Percentiles rank a stretch among this genome's conserved stretches.
These are phyloP conservation scores for Rubia peregrina DNA, from an alignment of 305 asterid species.

Conservation along the genomic window DNA sequence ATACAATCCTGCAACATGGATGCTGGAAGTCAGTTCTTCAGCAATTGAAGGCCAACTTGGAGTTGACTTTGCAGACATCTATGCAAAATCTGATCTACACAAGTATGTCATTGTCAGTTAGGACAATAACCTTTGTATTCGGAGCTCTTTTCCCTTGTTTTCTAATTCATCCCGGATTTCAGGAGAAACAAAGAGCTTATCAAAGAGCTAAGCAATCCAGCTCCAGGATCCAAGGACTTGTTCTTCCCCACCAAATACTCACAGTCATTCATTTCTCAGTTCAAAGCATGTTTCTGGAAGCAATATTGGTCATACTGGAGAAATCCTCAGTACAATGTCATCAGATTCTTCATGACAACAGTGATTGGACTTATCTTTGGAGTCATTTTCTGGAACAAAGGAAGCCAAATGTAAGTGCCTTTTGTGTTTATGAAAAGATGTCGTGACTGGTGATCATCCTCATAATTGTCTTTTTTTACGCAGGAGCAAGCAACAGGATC, in stretches of 20 bases:
- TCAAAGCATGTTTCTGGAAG: constrained; percentile 95
- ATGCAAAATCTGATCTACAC: constrained; percentile 59
- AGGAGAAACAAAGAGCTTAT: constrained; percentile 83
- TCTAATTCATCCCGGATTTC: constrained; percentile 8
- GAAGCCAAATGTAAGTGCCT: constrained; percentile 53
- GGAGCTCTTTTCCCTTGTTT: not conserved
- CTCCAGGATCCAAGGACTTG: constrained; percentile 66
- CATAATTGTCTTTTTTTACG: not conserved
- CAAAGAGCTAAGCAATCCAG: constrained; percentile 58
- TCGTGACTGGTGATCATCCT: not conserved
- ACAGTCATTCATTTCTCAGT: constrained; percentile 61
- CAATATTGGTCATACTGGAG: constrained; percentile 89
- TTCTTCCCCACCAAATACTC: constrained; percentile 59
- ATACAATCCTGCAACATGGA: constrained; percentile 89
- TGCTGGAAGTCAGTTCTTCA: constrained; percentile 69
- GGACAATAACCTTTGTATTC: not conserved
- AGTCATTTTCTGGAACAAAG: constrained; percentile 77
- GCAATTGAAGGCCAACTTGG: constrained; percentile 62
- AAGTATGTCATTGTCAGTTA: constrained; percentile 30
- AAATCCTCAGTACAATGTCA: constrained; percentile 67
- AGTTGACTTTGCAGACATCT: constrained; percentile 66
- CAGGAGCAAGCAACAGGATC: constrained; percentile 74
- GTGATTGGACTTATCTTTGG: constrained; percentile 70
- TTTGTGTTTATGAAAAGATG: not conserved
- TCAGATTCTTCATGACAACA: constrained; percentile 70